Conservation (phyloP, 2,329 filamentous ascomycete species). For the Trichoderma oligosporum region DNA sequence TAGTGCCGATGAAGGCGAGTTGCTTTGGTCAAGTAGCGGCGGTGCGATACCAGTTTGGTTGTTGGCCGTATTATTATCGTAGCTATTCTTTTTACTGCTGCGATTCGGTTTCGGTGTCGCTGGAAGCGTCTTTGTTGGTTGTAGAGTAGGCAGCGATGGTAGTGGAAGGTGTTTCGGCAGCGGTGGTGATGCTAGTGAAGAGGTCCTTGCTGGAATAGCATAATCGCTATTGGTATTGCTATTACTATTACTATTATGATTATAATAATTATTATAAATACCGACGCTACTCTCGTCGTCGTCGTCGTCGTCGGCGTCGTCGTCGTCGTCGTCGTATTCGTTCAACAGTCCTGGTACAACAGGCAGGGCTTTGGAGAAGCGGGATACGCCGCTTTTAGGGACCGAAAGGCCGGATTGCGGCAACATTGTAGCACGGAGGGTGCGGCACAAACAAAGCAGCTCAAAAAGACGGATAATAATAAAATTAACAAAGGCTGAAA, state of each 20-base stretch:
- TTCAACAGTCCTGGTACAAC: constrained; percentile 39
- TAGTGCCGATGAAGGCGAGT: not conserved
- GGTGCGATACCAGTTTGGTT: constrained; percentile 16
- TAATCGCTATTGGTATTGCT: constrained; percentile 8
- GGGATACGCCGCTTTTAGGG: constrained; percentile 43
- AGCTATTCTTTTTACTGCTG: constrained; percentile 19
- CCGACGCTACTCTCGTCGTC: constrained; percentile 18
- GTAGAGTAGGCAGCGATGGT: constrained; percentile 6
- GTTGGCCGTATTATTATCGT: not conserved
- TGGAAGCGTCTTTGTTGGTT: constrained; percentile 7
- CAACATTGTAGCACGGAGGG: constrained; percentile 8
- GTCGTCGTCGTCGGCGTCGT: constrained; percentile 21
- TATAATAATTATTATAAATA: not conserved
- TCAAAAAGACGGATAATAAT: too few species aligned
- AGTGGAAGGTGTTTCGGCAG: constrained; percentile 2
- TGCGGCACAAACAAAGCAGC: too few species aligned
- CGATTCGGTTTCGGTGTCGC: constrained; percentile 25
- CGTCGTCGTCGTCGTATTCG: constrained; percentile 4
- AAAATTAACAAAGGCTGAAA: not conserved
- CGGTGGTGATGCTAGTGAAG: constrained; percentile 8
- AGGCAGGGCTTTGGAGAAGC: constrained; percentile 57
- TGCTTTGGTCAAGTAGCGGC: constrained; percentile 24
- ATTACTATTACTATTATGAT: not conserved
- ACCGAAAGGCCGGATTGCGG: not conserved
- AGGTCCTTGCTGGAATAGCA: constrained; percentile 3